These are phyloP conservation scores for Didymellaceae sp. DNA, from an alignment of 2,329 filamentous ascomycete genomes.

Conservation along the genomic window DNA sequence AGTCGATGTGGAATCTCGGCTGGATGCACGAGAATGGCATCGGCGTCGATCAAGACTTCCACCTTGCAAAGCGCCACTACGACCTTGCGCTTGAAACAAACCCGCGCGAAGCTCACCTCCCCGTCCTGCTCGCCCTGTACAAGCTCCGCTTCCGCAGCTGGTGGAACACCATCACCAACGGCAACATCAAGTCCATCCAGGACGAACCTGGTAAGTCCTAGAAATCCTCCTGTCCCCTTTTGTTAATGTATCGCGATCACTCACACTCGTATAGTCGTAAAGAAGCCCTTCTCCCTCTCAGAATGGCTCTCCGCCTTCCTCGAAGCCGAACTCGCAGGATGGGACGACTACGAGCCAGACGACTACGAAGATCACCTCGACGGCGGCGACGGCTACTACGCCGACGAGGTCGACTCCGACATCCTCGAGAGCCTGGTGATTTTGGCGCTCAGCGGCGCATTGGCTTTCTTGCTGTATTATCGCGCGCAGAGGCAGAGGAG, in stretches of 20 bases:
- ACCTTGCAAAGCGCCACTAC: conserved; percentile 95
- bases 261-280: conserved; percentile 60
- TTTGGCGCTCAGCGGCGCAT: conserved; percentile 73
- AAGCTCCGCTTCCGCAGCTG: conserved; percentile 86
- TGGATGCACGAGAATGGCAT: conserved; percentile 99
- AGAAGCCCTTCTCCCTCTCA: conserved; percentile 75
- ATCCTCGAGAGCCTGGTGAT: conserved; percentile 86
- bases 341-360: conserved; percentile 62
- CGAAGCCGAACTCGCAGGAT: conserved; percentile 62
- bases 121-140: conserved; percentile 84
- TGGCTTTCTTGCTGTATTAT: conserved; percentile 83
- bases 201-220: conserved; percentile 79
- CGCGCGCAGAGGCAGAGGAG: conserved; percentile 66
- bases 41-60: conserved; percentile 91
- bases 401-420: conserved; percentile 72
- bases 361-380: conserved; percentile 51
- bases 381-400: conserved; percentile 64
- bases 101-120: conserved; percentile 83
- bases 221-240: too few relatives aligned
- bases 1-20: conserved; percentile 94
- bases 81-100: conserved; percentile 92
- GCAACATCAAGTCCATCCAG: conserved; percentile 89
- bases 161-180: conserved; percentile 92
- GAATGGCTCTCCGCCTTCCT: conserved; percentile 92
- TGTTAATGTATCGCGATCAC: not conserved